Percentiles rank a stretch among this genome's conserved stretches.
Evolutionary conservation across 805 yeast genomes (phyloP).

Genomic region (Saturnispora serradocipensis): DNA sequence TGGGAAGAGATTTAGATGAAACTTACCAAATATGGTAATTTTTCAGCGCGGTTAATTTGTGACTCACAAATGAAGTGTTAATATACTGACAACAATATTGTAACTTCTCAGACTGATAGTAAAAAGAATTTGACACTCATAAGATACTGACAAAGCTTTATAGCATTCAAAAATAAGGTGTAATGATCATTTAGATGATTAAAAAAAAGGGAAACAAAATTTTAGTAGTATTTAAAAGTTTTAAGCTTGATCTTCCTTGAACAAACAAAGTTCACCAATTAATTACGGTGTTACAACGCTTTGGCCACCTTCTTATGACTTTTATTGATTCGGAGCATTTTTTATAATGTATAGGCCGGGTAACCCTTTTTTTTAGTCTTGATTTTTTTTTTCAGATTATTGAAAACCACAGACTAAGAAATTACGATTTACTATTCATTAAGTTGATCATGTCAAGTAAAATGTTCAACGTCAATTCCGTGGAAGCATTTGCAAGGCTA

Average conservation of each 20-base stretch:
- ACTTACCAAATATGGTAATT: not conserved
- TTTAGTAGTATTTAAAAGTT: no score
- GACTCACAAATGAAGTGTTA: not conserved
- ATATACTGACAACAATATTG: not conserved
- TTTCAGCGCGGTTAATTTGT: not conserved
- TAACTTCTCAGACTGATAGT: not conserved
- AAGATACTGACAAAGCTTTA: no score
- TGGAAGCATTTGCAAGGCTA: conserved; percentile 36
- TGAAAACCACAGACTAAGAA: not conserved
- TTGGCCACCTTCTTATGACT: no score
- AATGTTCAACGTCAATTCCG: conserved; percentile 23
- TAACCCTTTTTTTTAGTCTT: not conserved
- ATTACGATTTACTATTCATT: not conserved
- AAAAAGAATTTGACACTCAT: no score
- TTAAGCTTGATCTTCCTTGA: no score
- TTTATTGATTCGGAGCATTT: no score
- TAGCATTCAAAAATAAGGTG: no score
- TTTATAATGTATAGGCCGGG: not conserved
- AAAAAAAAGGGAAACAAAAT: not conserved
- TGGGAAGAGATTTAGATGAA: not conserved
- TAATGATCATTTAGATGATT: no score
- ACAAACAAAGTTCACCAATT: no score
- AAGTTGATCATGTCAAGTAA: conserved; percentile 6
- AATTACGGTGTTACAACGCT: no score
- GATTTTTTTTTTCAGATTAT: not conserved